Evolutionary conservation across 2,329 filamentous ascomycete species (phyloP).

Genomic region (Fusarium armeniacum): DNA sequence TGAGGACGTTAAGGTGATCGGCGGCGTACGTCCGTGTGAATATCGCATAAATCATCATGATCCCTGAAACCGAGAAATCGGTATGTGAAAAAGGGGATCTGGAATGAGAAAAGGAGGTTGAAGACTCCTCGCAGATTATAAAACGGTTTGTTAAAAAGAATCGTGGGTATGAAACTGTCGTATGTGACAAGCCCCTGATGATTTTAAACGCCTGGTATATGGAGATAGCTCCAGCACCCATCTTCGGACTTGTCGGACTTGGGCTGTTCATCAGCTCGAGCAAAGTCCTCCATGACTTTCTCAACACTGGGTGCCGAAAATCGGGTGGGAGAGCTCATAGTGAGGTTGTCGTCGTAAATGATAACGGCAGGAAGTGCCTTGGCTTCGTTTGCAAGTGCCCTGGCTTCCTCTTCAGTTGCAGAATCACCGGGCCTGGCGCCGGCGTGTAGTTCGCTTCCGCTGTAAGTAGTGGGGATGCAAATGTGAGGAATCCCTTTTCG

Average conservation of each 20-base stretch:
- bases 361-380: constrained; percentile 51
- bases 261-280: constrained; percentile 20
- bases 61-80: constrained; percentile 37
- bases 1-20: not conserved
- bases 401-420: not conserved
- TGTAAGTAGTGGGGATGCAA: constrained; percentile 72
- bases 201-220: constrained; percentile 55
- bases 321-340: constrained; percentile 46
- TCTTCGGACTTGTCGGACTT: constrained; percentile 50
- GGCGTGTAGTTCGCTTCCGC: constrained; percentile 68
- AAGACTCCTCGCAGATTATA: constrained; percentile 29
- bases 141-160: constrained; percentile 17
- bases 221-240: constrained; percentile 55
- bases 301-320: constrained; percentile 51
- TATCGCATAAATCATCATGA: constrained; percentile 29
- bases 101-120: constrained; percentile 24
- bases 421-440: constrained; percentile 5
- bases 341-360: constrained; percentile 58
- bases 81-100: constrained; percentile 8
- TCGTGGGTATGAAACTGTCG: not conserved
- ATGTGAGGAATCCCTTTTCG: constrained; percentile 69
- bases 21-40: constrained; percentile 12
- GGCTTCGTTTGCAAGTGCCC: not conserved
- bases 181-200: not conserved
- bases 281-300: constrained; percentile 36